Evolutionary conservation across 352 stramenopile species (phyloP).

Genomic region (Pythium grandisporangium): DNA sequence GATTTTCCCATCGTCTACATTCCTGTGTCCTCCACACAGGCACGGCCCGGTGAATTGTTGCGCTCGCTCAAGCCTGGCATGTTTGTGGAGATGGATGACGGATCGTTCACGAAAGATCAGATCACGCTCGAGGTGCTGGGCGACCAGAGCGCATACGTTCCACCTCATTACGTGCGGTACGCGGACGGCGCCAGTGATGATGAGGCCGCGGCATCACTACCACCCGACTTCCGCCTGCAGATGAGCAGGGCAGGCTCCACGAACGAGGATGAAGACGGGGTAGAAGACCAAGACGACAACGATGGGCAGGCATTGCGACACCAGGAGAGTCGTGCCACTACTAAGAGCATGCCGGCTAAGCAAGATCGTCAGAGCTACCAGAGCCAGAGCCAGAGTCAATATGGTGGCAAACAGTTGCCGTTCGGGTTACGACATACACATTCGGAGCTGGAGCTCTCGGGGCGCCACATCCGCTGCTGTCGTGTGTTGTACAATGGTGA

Average conservation of each 20-base stretch:
- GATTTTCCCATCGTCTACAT: slow-evolving; percentile 66
- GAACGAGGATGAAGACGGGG: slow-evolving; percentile 31
- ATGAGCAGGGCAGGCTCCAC: too few species aligned
- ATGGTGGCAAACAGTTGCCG: not conserved
- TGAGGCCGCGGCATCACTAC: too few species aligned
- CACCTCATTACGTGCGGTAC: slow-evolving; percentile 20
- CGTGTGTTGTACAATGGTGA: slow-evolving; percentile 72
- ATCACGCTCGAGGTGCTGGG: slow-evolving; percentile 71
- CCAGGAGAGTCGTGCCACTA: slow-evolving; percentile 39
- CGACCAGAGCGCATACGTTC: slow-evolving; percentile 43
- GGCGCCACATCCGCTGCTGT: slow-evolving; percentile 61
- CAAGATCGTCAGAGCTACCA: too few species aligned
- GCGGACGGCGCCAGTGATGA: slow-evolving; percentile 4
- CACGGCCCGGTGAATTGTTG: slow-evolving; percentile 49
- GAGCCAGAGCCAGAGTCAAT: too few species aligned
- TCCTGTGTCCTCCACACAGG: slow-evolving; percentile 35
- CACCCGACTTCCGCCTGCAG: too few species aligned
- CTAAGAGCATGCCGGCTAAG: slow-evolving; percentile 21
- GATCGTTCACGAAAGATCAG: slow-evolving; percentile 68
- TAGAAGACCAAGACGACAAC: slow-evolving; percentile 14
- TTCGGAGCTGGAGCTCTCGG: slow-evolving; percentile 25
- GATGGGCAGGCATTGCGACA: slow-evolving; percentile 21
- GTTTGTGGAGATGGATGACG: slow-evolving; percentile 66
- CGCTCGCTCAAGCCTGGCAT: slow-evolving; percentile 36
- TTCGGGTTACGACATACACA: slow-evolving; percentile 57